Conservation (phyloP, 1,284 basidiomycete species). For the Irpex sp. region DNA sequence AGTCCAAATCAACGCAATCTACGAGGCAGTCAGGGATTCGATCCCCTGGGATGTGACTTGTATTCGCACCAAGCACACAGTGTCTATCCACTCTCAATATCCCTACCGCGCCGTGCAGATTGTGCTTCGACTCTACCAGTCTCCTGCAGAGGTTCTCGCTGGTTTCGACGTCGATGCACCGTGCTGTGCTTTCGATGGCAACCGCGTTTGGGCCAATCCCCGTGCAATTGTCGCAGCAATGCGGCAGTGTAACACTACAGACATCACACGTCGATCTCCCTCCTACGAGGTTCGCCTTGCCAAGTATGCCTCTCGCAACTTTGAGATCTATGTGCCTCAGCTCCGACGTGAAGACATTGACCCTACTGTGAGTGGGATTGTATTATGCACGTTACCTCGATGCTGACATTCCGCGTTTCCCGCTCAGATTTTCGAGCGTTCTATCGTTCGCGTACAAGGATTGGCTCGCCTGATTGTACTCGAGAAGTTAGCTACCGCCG, state of each 20-base stretch:
- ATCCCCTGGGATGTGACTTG: slow-evolving; percentile 65
- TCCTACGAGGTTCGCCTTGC: slow-evolving; percentile 60
- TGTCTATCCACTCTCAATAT: slow-evolving; percentile 63
- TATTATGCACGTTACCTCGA: background rate
- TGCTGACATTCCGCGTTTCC: background rate
- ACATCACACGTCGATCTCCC: slow-evolving; percentile 54
- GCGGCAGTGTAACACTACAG: slow-evolving; percentile 57
- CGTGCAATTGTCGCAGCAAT: slow-evolving; percentile 54
- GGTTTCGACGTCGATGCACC: slow-evolving; percentile 62
- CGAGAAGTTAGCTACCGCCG: slow-evolving; percentile 44
- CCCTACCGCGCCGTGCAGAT: slow-evolving; percentile 59
- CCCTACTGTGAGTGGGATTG: slow-evolving; percentile 41
- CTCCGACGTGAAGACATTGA: slow-evolving; percentile 48
- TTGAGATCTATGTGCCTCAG: slow-evolving; percentile 52
- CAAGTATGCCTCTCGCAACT: slow-evolving; percentile 50
- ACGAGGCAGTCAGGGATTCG: slow-evolving; percentile 57
- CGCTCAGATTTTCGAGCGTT: slow-evolving; percentile 53
- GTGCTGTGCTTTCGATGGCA: slow-evolving; percentile 53
- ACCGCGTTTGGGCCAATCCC: slow-evolving; percentile 54
- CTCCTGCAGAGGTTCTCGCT: slow-evolving; percentile 57
- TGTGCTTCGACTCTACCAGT: slow-evolving; percentile 50
- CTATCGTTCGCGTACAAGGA: slow-evolving; percentile 49
- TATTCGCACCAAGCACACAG: slow-evolving; percentile 57
- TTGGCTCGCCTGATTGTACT: slow-evolving; percentile 57
- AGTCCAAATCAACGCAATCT: slow-evolving; percentile 51